Evolutionary conservation across 306 rosid species (phyloP).

Genomic region (Clitoria ternatea): DNA sequence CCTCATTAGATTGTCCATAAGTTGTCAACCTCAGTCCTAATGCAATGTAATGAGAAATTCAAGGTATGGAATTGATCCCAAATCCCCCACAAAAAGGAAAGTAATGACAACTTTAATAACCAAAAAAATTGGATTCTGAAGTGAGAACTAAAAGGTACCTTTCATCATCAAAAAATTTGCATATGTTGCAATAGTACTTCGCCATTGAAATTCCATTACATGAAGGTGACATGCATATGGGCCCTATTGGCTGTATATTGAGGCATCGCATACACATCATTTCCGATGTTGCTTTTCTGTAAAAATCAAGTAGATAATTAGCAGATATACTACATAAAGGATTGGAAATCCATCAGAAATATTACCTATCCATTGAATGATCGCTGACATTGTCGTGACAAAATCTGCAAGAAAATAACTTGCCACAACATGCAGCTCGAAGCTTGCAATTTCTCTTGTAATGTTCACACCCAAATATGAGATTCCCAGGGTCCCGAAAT

Average conservation of each 20-base stretch:
- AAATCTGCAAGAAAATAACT: conserved; percentile 87
- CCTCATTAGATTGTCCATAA: not conserved
- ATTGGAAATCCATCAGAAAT: conserved; percentile 18
- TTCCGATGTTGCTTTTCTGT: conserved; percentile 81
- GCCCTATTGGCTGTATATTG: conserved; percentile 76
- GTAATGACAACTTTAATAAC: not conserved
- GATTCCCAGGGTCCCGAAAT: conserved; percentile 59
- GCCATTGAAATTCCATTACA: conserved; percentile 91
- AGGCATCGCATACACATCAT: conserved; percentile 96
- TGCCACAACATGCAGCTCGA: conserved; percentile 96
- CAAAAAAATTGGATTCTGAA: not conserved
- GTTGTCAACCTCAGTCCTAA: conserved; percentile 14
- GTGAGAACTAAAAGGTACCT: conserved; percentile 50
- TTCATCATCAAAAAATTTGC: conserved; percentile 98
- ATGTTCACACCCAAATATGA: conserved; percentile 87
- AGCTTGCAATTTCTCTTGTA: conserved; percentile 99
- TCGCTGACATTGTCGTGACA: conserved; percentile 98
- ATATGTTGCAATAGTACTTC: conserved; percentile 80
- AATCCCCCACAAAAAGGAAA: not conserved
- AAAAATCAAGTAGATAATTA: conserved; percentile 31
- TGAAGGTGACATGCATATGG: conserved; percentile 76
- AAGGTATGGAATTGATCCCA: conserved; percentile 4
- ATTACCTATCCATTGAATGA: conserved; percentile 99
- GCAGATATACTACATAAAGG: conserved; percentile 19
- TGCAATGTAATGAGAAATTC: not conserved